Base-by-base conservation (phyloP, 2,329 filamentous ascomycete species). In the Acephala macrosclerotiorum region DNA sequence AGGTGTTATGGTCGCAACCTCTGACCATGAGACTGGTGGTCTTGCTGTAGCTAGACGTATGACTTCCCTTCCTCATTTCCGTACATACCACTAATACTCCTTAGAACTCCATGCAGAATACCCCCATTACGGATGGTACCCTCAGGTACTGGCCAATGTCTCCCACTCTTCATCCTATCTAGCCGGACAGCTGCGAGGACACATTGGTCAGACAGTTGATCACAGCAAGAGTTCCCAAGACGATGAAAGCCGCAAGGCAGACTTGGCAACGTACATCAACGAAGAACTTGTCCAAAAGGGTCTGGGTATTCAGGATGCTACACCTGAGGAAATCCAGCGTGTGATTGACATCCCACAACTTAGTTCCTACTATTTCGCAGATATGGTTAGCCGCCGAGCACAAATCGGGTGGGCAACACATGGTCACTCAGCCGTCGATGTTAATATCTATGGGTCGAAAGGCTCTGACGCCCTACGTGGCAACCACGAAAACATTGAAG, bases 21-120 rank as follows among this genome's bases (percentile, higher is more conserved):
- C 93, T 65, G 96, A 99, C 79, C 96, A 99, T 77, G 96, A 99
- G 78, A 99, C 96, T 0, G 96, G 96, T 33, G 96, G 96, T 51
- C 84, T 99, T 2, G 85, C 93, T 2, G 88, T 90, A 20, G 95
- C 94, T 29, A 86, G 93, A 72, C 96, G 88, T 90, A 83, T 75
- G 86, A 78, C 18, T 47, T 25, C 47, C 20, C 16, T 57, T 26
- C 22, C 16, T 11, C 16, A 22, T 56, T 25, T 4, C 53, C 18
- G 5, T 38, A 33, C 18, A 4, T 53, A 26, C 58, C 64, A 36
- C 64, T 63, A 55, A 62, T 60, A 33, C 25, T 12, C 38, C 26
- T 3, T 63, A 84, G 82, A 92, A 78, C 80, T 89, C 36, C 81
- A 88, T 73, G 72, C 83, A 47, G 77, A 82, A 25, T 92, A 93